Base-by-base conservation (phyloP, 257 asterid genomes). In the Asclepias syriaca region DNA sequence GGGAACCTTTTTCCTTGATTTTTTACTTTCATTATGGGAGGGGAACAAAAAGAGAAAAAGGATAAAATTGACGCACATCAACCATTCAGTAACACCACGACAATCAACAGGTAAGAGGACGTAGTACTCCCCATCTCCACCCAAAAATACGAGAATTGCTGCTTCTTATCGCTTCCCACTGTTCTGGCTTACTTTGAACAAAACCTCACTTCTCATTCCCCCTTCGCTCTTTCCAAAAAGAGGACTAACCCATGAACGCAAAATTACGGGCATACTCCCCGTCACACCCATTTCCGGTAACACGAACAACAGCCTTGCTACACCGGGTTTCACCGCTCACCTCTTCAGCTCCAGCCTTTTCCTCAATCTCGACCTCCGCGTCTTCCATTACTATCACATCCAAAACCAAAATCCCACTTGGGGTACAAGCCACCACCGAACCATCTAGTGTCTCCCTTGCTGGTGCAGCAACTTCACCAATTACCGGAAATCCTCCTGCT, bases 241-340 rank as follows among this genome's bases (percentile, higher is more conserved):
- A 85, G 93, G 91, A 73, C 79, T 69, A 70, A 84, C 77, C 76
- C 69, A 92, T 89, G 96, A 91, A 79, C 83, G 64, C 87, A 46
- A 72, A 18, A 64, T 57, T 75, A 32, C 72, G 70, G 14, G 8
- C 27, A 58, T 39, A 70, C 22, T 18, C 73, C 11, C n/a, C 77
- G 1, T 56, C 81, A 46, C 55, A 37, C 50, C 82, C 77, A 40
- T 75, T 72, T 32, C 63, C 78, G 11, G 50, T 68, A 19, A 65
- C 88, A 74, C 83, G 58, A 79, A 79, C 37, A 79, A 74, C 82
- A 57, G 27, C 51, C 0, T 64, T 69, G 53, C 80, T 80, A 75
- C 87, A 75, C 65, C 79, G 85, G 74, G 74, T 78, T 54, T 53
- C 87, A 45, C 85, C 84, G 27, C 80, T 83, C 45, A 78, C 80